Base-by-base conservation (phyloP, 257 asterid genomes). In the Primulina eburnea region DNA sequence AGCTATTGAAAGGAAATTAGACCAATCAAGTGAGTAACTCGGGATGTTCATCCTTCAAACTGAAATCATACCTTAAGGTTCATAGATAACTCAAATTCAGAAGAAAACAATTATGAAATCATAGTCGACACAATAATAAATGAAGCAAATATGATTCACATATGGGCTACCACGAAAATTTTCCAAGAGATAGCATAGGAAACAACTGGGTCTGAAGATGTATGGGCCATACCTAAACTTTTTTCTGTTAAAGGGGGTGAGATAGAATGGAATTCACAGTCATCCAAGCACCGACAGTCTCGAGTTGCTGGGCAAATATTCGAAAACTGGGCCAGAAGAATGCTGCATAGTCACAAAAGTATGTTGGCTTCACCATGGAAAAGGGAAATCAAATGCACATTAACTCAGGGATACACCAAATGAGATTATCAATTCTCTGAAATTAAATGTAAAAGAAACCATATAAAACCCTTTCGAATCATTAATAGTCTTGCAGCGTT, bases 41-140 rank as follows among this genome's bases (percentile, higher is more conserved):
- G 6, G 24, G 57, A 65, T 38, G 61, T 60, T 14, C 56, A 73
- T 32, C 55, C 66, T 37, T 38, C 33, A 34, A 71, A 61, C 69
- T 64, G 29, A 55, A 53, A 56, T 12, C 56, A 50, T 24, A 16
- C 29, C 79, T 11, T 2, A 64, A 30, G 59, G 72, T 24, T 20
- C 26, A 47, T 56, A 69, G 78, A 55, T 69, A 60, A 69, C 20
- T 59, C 56, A 73, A 37, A 73, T 70, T 21, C 24, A 72, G 69
- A 65, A 38, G 20, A 71, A 6, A 34, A 10, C n/a, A 69, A 71
- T 56, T 62, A 63, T 62, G 62, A 59, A 65, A 69, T 20, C 35
- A 64, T 33, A 57, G 26, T 34, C 10, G 20, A 78, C 70, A 8
- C 64, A 60, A 65, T 55, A 16, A 47, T 14, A 47, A 47, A 47